phyloP scores from a whole-genome alignment of 2,329 filamentous ascomycete genomes.

The Fusarium poae region DNA sequence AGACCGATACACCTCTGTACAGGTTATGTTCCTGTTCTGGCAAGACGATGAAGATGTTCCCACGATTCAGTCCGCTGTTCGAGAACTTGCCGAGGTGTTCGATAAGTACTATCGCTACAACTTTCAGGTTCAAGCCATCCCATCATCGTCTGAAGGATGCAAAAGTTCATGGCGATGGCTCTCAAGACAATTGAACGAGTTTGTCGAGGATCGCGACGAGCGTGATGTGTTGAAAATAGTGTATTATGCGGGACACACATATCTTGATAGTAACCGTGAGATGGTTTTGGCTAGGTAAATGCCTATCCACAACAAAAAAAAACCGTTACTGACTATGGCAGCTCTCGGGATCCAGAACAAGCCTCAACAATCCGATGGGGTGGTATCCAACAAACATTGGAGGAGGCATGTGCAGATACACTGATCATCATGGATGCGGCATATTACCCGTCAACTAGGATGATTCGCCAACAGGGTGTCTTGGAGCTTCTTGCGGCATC shows the following conservation, averaged over 20 bases:
- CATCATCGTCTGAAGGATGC: conserved; percentile 61
- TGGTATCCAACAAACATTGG: conserved; percentile 67
- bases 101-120: conserved; percentile 66
- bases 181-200: conserved; percentile 63
- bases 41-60: conserved; percentile 64
- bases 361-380: conserved; percentile 67
- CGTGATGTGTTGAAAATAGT: conserved; percentile 70
- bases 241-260: conserved; percentile 69
- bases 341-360: conserved; percentile 61
- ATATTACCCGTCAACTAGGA: conserved; percentile 67
- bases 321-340: conserved; percentile 50
- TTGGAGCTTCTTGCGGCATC: conserved; percentile 69
- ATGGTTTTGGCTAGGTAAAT: conserved; percentile 69
- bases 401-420: conserved; percentile 68
- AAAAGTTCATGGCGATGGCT: conserved; percentile 68
- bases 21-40: conserved; percentile 68
- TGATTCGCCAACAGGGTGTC: conserved; percentile 65
- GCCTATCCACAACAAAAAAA: neutral
- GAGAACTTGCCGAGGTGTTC: conserved; percentile 65
- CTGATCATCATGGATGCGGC: conserved; percentile 71
- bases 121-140: conserved; percentile 64
- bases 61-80: conserved; percentile 57
- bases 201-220: conserved; percentile 66
- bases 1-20: conserved; percentile 66
- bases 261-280: conserved; percentile 66